Conservation (phyloP, 176 grass and related monocot genomes). For the Melocanna baccifera region DNA sequence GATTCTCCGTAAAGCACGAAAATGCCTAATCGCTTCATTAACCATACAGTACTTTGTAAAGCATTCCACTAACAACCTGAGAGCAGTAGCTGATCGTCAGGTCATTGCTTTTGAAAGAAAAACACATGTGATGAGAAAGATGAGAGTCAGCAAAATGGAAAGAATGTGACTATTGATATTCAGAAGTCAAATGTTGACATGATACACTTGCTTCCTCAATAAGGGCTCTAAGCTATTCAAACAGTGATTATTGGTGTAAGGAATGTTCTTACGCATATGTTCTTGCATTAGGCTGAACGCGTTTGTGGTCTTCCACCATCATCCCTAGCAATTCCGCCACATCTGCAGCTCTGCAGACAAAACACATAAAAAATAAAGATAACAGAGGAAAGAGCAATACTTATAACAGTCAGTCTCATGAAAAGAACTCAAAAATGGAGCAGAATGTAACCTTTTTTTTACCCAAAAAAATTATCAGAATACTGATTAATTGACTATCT, state of each 20-base stretch:
- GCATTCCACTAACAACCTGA: conserved; percentile 90
- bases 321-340: conserved; percentile 89
- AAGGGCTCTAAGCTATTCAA: not conserved
- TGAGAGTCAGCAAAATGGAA: not conserved
- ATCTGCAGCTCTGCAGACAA: conserved; percentile 65
- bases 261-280: conserved; percentile 82
- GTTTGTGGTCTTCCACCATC: conserved; percentile 94
- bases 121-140: not conserved
- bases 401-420: not conserved
- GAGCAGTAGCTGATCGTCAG: conserved; percentile 30
- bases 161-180: conserved; percentile 7
- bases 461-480: not conserved
- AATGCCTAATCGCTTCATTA: conserved; percentile 96
- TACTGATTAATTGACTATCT: not conserved
- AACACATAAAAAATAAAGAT: conserved; percentile 25
- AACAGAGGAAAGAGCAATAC: not conserved
- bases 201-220: not conserved
- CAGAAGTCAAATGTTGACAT: conserved; percentile 7
- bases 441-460: not conserved
- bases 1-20: conserved; percentile 81
- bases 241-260: not conserved
- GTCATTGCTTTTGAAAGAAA: conserved; percentile 2
- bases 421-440: not conserved
- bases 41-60: conserved; percentile 95
- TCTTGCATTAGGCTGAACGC: conserved; percentile 85